Evolutionary conservation across 805 yeast genomes (phyloP).

Genomic region (Wickerhamiella kurtzmanii): DNA sequence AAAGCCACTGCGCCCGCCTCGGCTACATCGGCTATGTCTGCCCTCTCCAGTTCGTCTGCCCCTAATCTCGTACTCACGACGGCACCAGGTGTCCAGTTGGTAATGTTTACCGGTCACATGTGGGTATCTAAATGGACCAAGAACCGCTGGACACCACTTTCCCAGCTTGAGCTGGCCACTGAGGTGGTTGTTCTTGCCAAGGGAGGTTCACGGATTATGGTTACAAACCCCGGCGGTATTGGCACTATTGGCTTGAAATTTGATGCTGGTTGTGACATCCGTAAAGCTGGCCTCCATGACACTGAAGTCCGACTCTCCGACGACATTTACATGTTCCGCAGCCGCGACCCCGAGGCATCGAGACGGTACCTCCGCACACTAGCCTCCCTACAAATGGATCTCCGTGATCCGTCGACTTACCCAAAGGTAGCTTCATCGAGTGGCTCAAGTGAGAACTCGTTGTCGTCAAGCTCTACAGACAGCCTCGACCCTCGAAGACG

Average conservation of each 20-base stretch:
- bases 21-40: neutral
- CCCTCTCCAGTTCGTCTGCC: neutral
- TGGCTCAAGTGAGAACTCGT: neutral
- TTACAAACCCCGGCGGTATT: slow-evolving; percentile 1
- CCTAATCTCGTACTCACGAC: slow-evolving; percentile 4
- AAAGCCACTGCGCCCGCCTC: neutral
- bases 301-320: slow-evolving; percentile 15
- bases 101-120: slow-evolving; percentile 12
- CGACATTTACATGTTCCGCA: slow-evolving; percentile 20
- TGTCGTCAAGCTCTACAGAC: slow-evolving; percentile 1
- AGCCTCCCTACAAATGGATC: slow-evolving; percentile 12
- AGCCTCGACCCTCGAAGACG: slow-evolving; percentile 6
- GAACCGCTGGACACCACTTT: slow-evolving; percentile 19
- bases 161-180: slow-evolving; percentile 18
- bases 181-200: slow-evolving; percentile 10
- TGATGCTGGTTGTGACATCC: slow-evolving; percentile 12
- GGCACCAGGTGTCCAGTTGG: slow-evolving; percentile 6
- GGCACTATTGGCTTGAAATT: slow-evolving; percentile 4
- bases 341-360: slow-evolving; percentile 16
- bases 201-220: slow-evolving; percentile 3
- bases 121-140: slow-evolving; percentile 20
- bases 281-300: slow-evolving; percentile 18
- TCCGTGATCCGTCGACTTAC: slow-evolving; percentile 1
- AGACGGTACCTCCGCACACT: slow-evolving; percentile 14
- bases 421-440: neutral